Conservation (phyloP, 106 monocot species). For the Xerophyta viscosa region DNA sequence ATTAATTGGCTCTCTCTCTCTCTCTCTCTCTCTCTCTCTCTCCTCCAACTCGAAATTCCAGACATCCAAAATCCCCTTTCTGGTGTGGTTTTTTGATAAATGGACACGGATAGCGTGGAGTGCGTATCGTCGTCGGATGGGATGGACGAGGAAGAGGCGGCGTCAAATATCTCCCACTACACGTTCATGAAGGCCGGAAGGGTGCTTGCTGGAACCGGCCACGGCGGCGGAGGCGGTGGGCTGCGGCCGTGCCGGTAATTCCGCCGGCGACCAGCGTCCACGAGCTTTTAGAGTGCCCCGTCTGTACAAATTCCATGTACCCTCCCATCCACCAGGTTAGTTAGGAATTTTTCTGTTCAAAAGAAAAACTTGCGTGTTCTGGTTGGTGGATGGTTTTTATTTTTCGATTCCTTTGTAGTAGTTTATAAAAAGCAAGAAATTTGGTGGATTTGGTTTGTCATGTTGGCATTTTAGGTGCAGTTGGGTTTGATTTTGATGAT, state of each 20-base stretch:
- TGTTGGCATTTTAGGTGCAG: too few relatives aligned
- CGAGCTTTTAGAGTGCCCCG: constrained; percentile 75
- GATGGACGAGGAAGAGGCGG: constrained; percentile 43
- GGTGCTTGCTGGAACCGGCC: constrained; percentile 8
- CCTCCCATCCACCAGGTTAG: constrained; percentile 80
- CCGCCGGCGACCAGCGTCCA: constrained; percentile 51
- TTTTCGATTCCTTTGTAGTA: neutral
- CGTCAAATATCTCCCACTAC: constrained; percentile 12
- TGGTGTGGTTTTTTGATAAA: too few relatives aligned
- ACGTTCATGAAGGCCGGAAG: constrained; percentile 26
- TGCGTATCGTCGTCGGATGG: constrained; percentile 56
- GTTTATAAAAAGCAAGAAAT: too few relatives aligned
- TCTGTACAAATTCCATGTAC: constrained; percentile 85
- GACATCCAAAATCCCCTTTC: too few relatives aligned
- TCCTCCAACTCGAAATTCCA: too few relatives aligned
- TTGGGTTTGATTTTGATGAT: too few relatives aligned
- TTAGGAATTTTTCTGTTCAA: neutral
- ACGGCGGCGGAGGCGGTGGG: constrained; percentile 2
- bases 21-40: too few relatives aligned
- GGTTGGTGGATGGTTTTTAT: neutral
- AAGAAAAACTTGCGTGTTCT: too few relatives aligned
- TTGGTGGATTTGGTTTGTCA: too few relatives aligned
- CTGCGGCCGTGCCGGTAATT: constrained; percentile 11
- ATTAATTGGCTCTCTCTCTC: too few relatives aligned
- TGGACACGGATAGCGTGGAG: constrained; percentile 65